Evolutionary conservation across 1,284 basidiomycete species (phyloP).

Genomic region (Ceratobasidium sp.): DNA sequence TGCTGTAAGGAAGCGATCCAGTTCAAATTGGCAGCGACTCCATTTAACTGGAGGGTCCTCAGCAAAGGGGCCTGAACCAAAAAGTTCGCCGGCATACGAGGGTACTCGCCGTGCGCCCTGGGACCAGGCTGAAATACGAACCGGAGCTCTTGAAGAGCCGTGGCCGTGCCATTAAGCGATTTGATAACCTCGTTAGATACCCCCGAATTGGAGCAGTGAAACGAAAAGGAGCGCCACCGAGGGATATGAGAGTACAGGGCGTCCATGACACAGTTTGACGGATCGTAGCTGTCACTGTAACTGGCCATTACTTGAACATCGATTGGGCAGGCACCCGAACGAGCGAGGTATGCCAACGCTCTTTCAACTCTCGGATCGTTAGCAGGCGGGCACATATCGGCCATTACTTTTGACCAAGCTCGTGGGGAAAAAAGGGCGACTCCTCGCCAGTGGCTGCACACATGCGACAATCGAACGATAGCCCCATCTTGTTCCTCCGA

Average conservation of each 20-base stretch:
- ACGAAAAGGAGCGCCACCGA: constrained; percentile 40
- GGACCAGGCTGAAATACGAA: constrained; percentile 30
- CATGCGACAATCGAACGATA: constrained; percentile 38
- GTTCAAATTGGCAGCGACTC: constrained; percentile 24
- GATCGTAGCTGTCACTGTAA: constrained; percentile 10
- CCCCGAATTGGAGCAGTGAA: constrained; percentile 15
- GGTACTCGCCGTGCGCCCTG: constrained; percentile 26
- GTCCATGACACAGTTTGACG: constrained; percentile 24
- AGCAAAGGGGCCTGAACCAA: constrained; percentile 33
- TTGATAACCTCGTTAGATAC: constrained; percentile 31
- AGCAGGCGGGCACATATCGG: constrained; percentile 23
- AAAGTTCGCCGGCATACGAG: constrained; percentile 35
- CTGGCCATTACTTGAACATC: constrained; percentile 31
- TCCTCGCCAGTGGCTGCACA: constrained; percentile 32
- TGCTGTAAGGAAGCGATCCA: constrained; percentile 29
- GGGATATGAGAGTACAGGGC: constrained; percentile 16
- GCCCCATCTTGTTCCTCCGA: constrained; percentile 34
- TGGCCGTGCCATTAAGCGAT: constrained; percentile 27
- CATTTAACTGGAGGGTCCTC: constrained; percentile 19
- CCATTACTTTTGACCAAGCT: constrained; percentile 35
- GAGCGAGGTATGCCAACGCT: constrained; percentile 33
- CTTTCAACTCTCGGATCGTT: constrained; percentile 11
- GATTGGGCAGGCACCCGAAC: constrained; percentile 40
- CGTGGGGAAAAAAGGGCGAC: constrained; percentile 36
- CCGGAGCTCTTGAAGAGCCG: constrained; percentile 20